Conservation (phyloP, 768 basidiomycete genomes). For the Tulasnella calospora region DNA sequence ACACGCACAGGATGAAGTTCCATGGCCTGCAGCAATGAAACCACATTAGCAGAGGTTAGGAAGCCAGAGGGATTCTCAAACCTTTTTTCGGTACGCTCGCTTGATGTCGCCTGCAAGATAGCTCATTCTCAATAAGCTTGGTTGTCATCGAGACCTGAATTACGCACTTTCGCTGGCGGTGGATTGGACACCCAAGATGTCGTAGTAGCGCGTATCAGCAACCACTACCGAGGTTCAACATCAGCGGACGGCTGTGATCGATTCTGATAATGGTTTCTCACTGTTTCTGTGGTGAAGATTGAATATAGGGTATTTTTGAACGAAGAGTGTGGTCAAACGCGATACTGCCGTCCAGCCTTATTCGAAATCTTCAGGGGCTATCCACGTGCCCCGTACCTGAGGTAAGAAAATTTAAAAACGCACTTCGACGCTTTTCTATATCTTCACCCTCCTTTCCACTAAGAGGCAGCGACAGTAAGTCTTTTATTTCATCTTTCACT, state of each 20-base stretch:
- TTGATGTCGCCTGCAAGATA: slow-evolving; percentile 69
- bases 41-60: slow-evolving; percentile 19
- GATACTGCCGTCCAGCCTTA: not conserved
- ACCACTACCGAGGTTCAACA: slow-evolving; percentile 31
- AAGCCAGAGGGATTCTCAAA: slow-evolving; percentile 34
- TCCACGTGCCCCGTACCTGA: slow-evolving; percentile 15
- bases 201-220: slow-evolving; percentile 56
- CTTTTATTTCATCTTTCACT: not conserved
- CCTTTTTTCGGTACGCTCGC: slow-evolving; percentile 91
- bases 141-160: not conserved
- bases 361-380: slow-evolving; percentile 11
- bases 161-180: slow-evolving; percentile 64
- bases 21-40: slow-evolving; percentile 55
- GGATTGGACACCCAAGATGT: slow-evolving; percentile 69
- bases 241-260: not conserved
- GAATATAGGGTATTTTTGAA: not conserved
- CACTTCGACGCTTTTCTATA: not conserved
- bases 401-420: not conserved
- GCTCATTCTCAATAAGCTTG: not conserved
- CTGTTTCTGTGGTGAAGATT: not conserved
- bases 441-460: not conserved
- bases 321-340: not conserved
- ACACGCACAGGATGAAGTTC: slow-evolving; percentile 76
- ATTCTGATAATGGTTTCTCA: not conserved
- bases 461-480: not conserved